A percentile compares a stretch with the other conserved stretches of the same genome.
Evolutionary conservation across 495 filamentous ascomycete genomes (phyloP).

Genomic region (Pyrenula aspistea): DNA sequence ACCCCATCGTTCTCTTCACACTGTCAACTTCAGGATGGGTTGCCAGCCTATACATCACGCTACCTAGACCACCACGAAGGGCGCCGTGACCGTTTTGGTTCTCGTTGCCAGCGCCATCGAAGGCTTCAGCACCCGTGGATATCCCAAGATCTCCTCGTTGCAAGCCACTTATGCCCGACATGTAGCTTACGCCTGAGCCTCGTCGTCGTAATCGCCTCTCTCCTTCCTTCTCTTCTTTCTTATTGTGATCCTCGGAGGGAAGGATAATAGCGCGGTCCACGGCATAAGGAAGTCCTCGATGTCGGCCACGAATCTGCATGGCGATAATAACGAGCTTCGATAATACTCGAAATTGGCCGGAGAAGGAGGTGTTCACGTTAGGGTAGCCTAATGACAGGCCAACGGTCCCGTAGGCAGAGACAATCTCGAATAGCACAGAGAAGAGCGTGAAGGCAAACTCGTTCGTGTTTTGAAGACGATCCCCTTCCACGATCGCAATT

Average conservation of each 20-base stretch:
- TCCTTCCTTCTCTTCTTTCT: conserved; percentile 45
- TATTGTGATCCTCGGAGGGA: conserved; percentile 57
- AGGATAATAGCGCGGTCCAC: conserved; percentile 76
- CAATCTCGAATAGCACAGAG: conserved; percentile 69
- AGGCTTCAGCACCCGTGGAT: not conserved
- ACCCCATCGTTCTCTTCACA: not conserved
- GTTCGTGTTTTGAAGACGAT: conserved; percentile 38
- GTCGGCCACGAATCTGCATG: conserved; percentile 81
- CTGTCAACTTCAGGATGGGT: not conserved
- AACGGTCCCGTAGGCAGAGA: conserved; percentile 84
- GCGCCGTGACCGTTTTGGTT: not conserved
- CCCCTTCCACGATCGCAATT: conserved; percentile 72
- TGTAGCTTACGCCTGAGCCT: conserved; percentile 38
- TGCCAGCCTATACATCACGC: not conserved
- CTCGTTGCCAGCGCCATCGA: not conserved
- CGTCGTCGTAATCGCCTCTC: conserved; percentile 27
- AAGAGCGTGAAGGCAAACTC: conserved; percentile 60
- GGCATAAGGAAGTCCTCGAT: conserved; percentile 80
- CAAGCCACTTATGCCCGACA: conserved; percentile 1
- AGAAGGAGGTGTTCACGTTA: conserved; percentile 56
- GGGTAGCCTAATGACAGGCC: conserved; percentile 75
- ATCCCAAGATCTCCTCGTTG: not conserved
- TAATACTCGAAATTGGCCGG: conserved; percentile 56
- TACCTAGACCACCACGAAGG: not conserved
- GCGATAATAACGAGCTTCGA: conserved; percentile 78